Percentiles rank a stretch among this genome's conserved stretches.
Evolutionary conservation across 2,329 filamentous ascomycete species (phyloP).

Genomic region (Fusarium sp.): DNA sequence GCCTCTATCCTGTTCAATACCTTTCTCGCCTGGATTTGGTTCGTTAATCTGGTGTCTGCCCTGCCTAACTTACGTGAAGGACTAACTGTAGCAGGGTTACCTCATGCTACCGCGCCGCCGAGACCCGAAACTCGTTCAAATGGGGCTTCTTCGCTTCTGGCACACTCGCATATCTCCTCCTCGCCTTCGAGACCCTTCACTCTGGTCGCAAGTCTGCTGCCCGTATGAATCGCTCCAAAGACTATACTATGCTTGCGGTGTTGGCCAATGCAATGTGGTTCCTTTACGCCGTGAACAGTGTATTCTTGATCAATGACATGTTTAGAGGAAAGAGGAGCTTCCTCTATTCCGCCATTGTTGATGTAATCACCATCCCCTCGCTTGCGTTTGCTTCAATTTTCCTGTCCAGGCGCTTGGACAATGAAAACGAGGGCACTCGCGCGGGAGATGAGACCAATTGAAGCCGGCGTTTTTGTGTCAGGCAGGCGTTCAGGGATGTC

Average conservation of each 20-base stretch:
- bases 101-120: constrained; percentile 59
- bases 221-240: constrained; percentile 53
- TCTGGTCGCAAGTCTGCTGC: constrained; percentile 51
- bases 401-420: constrained; percentile 61
- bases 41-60: constrained; percentile 50
- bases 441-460: background rate
- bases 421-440: constrained; percentile 39
- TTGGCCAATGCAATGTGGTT: constrained; percentile 64
- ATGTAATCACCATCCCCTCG: constrained; percentile 57
- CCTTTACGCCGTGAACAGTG: constrained; percentile 58
- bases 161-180: constrained; percentile 56
- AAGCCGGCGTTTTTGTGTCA: background rate
- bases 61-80: background rate
- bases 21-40: constrained; percentile 60
- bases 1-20: constrained; percentile 63
- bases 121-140: constrained; percentile 60
- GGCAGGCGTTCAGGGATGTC: background rate
- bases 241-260: constrained; percentile 57
- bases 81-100: constrained; percentile 47
- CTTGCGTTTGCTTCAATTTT: constrained; percentile 54
- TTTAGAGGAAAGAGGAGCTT: constrained; percentile 29
- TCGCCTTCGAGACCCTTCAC: constrained; percentile 55
- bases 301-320: constrained; percentile 46
- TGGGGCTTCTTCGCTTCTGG: constrained; percentile 67
- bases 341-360: constrained; percentile 60